Conservation (phyloP, 75 land plant genomes). For the Larix kaempferi region DNA sequence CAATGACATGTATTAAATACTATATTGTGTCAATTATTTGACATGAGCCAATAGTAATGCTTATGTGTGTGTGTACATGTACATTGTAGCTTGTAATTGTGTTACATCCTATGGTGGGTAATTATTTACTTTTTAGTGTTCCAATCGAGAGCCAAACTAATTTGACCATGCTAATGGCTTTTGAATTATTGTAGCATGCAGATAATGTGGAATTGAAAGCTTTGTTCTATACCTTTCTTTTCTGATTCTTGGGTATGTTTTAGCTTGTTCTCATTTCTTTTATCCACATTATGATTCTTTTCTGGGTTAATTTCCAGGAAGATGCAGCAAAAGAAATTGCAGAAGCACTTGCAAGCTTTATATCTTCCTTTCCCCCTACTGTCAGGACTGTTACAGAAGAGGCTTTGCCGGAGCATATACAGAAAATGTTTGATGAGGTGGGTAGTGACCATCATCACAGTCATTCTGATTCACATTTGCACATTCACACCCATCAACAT, state of each 20-base stretch:
- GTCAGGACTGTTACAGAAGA: constrained; percentile 30
- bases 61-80: too few species aligned
- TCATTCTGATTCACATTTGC: constrained; percentile 11
- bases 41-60: too few species aligned
- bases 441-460: constrained; percentile 17
- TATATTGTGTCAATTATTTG: too few species aligned
- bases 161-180: neutral
- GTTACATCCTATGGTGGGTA: too few species aligned
- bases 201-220: neutral
- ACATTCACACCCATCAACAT: constrained; percentile 18
- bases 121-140: too few species aligned
- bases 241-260: neutral
- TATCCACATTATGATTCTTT: neutral
- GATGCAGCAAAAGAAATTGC: constrained; percentile 41
- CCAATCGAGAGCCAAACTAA: neutral
- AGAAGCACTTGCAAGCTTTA: constrained; percentile 27
- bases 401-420: constrained; percentile 38
- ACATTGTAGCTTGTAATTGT: too few species aligned
- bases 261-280: neutral
- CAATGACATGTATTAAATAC: too few species aligned
- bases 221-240: neutral
- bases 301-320: constrained; percentile 31
- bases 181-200: neutral
- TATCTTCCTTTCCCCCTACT: constrained; percentile 45
- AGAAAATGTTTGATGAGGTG: constrained; percentile 39